Base-by-base conservation (phyloP, 441 rosid genomes). In the Hura crepitans region DNA sequence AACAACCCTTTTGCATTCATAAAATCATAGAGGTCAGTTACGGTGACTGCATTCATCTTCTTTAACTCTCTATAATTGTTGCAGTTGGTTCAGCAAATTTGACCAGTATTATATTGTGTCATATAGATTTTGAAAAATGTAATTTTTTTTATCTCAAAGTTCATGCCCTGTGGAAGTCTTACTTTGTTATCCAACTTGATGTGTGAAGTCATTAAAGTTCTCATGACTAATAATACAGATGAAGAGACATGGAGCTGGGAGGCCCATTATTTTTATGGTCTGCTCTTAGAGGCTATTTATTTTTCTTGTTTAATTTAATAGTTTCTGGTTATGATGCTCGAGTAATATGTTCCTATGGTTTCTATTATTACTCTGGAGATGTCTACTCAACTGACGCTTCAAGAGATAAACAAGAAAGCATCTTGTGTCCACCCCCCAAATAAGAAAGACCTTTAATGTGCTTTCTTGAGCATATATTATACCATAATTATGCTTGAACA, bases 231-330 rank as follows among this genome's bases (percentile, higher is more conserved):
- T 72, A 76, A 69, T 77, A 78, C 86, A 28, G 95, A 89, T 46
- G 88, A 95, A 59, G 98, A 88, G 81, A 83, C 89, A 45, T 95
- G 98, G 99, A 95, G 96, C 81, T 90, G 95, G 91, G 97, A 87
- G 79, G 96, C 96, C 25, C 97, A 79, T 88, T 23, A 78, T 95
- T 63, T 98, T 95, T 46, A 63, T 73, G 91, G 99, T 95, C 87
- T 58, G 58, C 62, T 74, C 78, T 43, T 51, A 37, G 37, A 37
- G 50, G 20, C 58, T 58, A 56, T 10, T 3, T 66, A 35, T 18
- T 65, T 31, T 49, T 92, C 90, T 45, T 69, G 86, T 98, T 89
- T 84, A 78, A 77, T 27, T 54, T 66, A 68, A 71, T 79, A 33
- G 63, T 72, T 65, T 66, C 45, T 43, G 25, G 15, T 51, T 2